Evolutionary conservation across 768 basidiomycete species (phyloP).

Genomic region (Pleurotus pulmonarius): DNA sequence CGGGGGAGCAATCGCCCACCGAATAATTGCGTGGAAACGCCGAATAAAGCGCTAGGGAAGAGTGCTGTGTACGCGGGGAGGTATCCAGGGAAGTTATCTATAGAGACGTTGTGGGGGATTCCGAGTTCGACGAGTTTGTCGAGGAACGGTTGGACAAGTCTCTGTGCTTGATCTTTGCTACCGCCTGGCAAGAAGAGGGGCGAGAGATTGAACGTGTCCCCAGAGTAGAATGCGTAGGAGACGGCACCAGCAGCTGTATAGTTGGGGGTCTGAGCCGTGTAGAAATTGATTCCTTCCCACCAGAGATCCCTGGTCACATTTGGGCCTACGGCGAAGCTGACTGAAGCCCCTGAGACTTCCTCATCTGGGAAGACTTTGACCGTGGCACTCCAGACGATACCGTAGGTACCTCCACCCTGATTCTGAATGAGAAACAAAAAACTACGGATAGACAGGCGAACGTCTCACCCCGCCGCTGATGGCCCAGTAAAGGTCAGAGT

Average conservation of each 20-base stretch:
- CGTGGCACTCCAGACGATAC: background rate
- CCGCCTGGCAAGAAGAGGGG: background rate
- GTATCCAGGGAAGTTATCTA: background rate
- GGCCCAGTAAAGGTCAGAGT: slow-evolving; percentile 43
- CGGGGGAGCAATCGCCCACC: slow-evolving; percentile 4
- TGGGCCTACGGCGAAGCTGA: background rate
- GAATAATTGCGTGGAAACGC: background rate
- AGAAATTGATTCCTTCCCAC: background rate
- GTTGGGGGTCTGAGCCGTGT: background rate
- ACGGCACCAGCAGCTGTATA: background rate
- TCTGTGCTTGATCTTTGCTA: background rate
- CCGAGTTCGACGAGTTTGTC: background rate
- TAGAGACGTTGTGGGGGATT: background rate
- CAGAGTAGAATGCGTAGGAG: background rate
- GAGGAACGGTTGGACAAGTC: background rate
- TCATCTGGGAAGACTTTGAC: background rate
- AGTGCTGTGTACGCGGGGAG: background rate
- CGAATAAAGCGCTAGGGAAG: background rate
- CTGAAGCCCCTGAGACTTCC: background rate
- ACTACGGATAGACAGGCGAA: slow-evolving; percentile 21
- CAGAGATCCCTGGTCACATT: background rate
- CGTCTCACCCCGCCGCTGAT: slow-evolving; percentile 38
- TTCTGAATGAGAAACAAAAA: background rate
- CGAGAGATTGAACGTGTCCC: background rate
- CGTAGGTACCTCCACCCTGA: background rate